A percentile compares a stretch with the other conserved stretches of the same genome.
These are phyloP conservation scores for Zymoseptoria passerinii DNA, from an alignment of 2,329 filamentous ascomycete genomes.

Conservation along the genomic window DNA sequence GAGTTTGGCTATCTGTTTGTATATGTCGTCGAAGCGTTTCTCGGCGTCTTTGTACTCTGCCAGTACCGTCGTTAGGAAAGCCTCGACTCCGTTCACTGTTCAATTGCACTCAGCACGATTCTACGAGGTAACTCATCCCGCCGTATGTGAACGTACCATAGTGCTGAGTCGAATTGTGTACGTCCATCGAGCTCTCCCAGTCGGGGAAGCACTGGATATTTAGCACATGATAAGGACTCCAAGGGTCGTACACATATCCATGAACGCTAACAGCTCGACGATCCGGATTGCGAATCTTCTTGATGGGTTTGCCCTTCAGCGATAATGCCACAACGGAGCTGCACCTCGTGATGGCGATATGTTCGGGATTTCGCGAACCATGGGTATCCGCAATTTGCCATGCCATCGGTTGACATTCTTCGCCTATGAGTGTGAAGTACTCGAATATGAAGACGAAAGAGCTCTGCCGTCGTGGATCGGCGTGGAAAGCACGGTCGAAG, in stretches of 20 bases:
- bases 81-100: constrained; percentile 50
- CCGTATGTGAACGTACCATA: constrained; percentile 28
- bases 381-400: constrained; percentile 51
- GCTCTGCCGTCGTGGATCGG: constrained; percentile 42
- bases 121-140: neutral
- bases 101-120: neutral
- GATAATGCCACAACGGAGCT: constrained; percentile 52
- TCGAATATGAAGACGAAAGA: constrained; percentile 58
- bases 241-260: constrained; percentile 50
- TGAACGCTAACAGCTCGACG: constrained; percentile 42
- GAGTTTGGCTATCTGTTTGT: constrained; percentile 49
- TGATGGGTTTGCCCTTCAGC: constrained; percentile 45
- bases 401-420: constrained; percentile 48
- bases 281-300: constrained; percentile 42
- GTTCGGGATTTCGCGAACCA: constrained; percentile 34
- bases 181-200: constrained; percentile 48
- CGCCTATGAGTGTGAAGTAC: constrained; percentile 54
- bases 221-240: constrained; percentile 53
- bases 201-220: constrained; percentile 54
- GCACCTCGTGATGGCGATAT: constrained; percentile 54
- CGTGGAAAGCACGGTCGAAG: constrained; percentile 38
- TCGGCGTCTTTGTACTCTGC: constrained; percentile 54
- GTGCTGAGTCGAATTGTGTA: constrained; percentile 47
- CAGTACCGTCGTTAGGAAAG: constrained; percentile 51
- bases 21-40: constrained; percentile 50